Evolutionary conservation across 371 early-diverging fungal species (phyloP).

Genomic region (Actinomortierella ambigua): DNA sequence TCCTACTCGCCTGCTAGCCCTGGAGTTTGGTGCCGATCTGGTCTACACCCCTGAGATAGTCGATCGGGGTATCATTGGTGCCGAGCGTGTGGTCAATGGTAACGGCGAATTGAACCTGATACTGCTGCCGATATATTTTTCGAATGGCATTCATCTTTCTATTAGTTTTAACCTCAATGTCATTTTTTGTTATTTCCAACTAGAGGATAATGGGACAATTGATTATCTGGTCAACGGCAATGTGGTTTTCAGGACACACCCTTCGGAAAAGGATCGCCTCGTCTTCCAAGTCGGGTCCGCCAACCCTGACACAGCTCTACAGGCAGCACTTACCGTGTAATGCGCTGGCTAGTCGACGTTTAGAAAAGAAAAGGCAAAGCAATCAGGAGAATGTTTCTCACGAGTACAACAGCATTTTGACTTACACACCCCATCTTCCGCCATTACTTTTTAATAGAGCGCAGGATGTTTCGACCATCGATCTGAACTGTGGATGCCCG

Average conservation of each 20-base stretch:
- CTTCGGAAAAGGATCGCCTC: constrained; percentile 65
- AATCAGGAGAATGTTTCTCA: not conserved
- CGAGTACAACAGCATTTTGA: not conserved
- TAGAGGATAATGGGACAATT: constrained; percentile 70
- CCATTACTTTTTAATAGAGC: constrained; percentile 52
- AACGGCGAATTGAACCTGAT: constrained; percentile 10
- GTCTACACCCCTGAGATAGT: constrained; percentile 94
- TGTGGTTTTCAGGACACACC: constrained; percentile 67
- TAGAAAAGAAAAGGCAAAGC: not conserved
- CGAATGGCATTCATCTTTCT: not conserved
- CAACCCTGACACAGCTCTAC: constrained; percentile 83
- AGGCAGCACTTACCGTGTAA: constrained; percentile 86
- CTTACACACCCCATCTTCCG: not conserved
- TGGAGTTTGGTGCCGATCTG: constrained; percentile 91
- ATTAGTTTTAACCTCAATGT: constrained; percentile 4
- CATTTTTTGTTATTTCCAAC: not conserved
- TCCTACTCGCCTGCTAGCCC: constrained; percentile 84
- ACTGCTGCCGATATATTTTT: not conserved
- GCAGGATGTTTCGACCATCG: constrained; percentile 87
- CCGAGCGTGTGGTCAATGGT: constrained; percentile 78
- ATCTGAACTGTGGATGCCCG: constrained; percentile 98
- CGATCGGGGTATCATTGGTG: constrained; percentile 85
- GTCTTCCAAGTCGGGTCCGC: constrained; percentile 86
- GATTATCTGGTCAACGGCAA: constrained; percentile 65
- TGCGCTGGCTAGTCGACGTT: too few relatives aligned